Base-by-base conservation (phyloP, 2,329 filamentous ascomycete species). In the Diaporthe citrichinensis region DNA sequence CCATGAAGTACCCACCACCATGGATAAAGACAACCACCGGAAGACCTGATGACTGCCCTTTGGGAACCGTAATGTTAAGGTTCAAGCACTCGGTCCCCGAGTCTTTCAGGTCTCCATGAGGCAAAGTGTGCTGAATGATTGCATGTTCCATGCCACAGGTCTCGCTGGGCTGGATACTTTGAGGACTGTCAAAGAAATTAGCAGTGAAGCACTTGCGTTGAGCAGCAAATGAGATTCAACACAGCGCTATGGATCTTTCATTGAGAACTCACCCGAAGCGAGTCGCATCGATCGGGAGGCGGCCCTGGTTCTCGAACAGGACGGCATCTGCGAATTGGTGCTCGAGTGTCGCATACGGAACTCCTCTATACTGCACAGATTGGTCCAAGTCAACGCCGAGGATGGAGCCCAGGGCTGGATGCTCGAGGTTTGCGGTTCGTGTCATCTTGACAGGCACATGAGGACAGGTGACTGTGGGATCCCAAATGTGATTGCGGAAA, bases 131-230 rank as follows among this genome's bases (percentile, higher is more conserved):
- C 14, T 65, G 61, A 12, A 65, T 65, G 8, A 65, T 46, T 0
- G 61, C 17, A 31, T 65, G 61, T 41, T 65, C 61, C 2, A 65
- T 65, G 41, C 31, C 61, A 23, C 61, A 65, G 14, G 61, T 65
- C 25, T 31, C 61, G 25, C 17, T 49, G 14, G 61, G 61, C 25
- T 65, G 61, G 17, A 65, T 28, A 8, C 25, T 14, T 2, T 65
- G 61, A 1, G 61, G 41, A 17, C 61, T 65, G n/a, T 14, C 8
- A 6, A 31, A 14, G 1, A 3, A 10, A 8, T 65, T n/a, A 65
- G 39, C 17, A 65, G 7, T 31, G 2, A 12, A 2, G 25, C 10
- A 31, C 3, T 7, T 2, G 7, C 5, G 4, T 1, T 6, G 23
- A 20, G n/a, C 58, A 20, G 36, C 23, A 41, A 28, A 20, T 61